phyloP scores from a whole-genome alignment of 1,284 basidiomycete genomes.

The Puccinia hordei region DNA sequence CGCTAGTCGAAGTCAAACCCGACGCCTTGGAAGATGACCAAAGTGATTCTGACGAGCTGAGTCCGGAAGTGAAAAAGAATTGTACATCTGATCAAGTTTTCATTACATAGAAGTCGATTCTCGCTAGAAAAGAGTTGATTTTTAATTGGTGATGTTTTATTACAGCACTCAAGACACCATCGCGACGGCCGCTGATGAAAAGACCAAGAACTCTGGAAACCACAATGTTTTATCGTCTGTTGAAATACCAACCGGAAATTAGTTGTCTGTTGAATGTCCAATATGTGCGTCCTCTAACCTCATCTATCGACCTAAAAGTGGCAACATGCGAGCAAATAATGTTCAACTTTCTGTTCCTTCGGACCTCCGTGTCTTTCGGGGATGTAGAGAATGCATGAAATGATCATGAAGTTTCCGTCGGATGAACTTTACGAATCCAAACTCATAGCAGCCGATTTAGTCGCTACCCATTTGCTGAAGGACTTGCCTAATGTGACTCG shows the following conservation, averaged over 20 bases:
- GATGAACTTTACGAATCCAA: conserved; percentile 74
- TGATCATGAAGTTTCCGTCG: conserved; percentile 86
- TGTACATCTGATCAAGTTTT: not conserved
- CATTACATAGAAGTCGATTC: not conserved
- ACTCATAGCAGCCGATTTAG: conserved; percentile 72
- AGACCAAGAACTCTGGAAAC: conserved; percentile 35
- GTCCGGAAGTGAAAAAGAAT: not conserved
- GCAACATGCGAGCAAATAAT: not conserved
- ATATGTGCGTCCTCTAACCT: conserved; percentile 28
- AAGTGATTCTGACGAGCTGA: not conserved
- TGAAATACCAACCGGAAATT: conserved; percentile 28
- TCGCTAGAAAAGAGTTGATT: not conserved
- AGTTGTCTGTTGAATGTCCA: conserved; percentile 48
- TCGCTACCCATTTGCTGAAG: conserved; percentile 70
- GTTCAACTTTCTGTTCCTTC: not conserved
- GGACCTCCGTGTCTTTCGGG: not conserved
- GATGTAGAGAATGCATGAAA: conserved; percentile 71
- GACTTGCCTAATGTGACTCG: conserved; percentile 67
- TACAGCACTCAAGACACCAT: conserved; percentile 15
- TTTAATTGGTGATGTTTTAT: not conserved
- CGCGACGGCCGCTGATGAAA: conserved; percentile 37
- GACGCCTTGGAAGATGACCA: conserved; percentile 1
- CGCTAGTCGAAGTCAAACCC: not conserved
- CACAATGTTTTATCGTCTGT: conserved; percentile 44
- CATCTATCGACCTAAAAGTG: not conserved